Percentiles rank a stretch among this genome's conserved stretches.
phyloP scores from a whole-genome alignment of 345 rosid genomes.

The Gossypium raimondii region DNA sequence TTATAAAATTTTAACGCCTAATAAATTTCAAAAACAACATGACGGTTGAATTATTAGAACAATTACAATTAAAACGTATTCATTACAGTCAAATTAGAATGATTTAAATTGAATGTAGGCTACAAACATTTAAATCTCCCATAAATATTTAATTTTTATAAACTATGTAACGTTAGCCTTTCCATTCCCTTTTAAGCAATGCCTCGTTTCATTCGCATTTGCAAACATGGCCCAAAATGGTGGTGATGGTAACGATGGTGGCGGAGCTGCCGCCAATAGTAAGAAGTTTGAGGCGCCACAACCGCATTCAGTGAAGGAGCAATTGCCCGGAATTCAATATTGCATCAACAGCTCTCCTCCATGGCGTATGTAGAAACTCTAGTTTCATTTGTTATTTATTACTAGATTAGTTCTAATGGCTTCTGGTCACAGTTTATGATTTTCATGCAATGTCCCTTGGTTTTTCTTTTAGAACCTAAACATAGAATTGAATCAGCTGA shows the following conservation, averaged over 20 bases:
- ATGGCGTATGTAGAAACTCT: conserved; percentile 41
- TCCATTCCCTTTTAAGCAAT: not conserved
- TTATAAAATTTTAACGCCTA: too few species aligned
- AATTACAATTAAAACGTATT: too few species aligned
- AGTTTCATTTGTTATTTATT: too few species aligned
- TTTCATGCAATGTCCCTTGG: not conserved
- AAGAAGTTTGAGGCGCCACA: conserved; percentile 12
- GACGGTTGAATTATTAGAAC: too few species aligned
- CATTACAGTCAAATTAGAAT: too few species aligned
- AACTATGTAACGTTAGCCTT: not conserved
- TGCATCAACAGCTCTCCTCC: conserved; percentile 74
- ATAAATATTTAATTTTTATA: not conserved
- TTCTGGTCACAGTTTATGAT: not conserved
- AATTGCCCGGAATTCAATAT: conserved; percentile 57
- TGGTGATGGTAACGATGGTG: too few species aligned
- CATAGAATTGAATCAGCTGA: not conserved
- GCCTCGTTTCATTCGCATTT: not conserved
- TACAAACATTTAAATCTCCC: too few species aligned
- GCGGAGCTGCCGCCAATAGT: too few species aligned
- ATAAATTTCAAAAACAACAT: too few species aligned
- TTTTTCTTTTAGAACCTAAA: not conserved
- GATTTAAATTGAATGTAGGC: too few species aligned
- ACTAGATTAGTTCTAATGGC: not conserved
- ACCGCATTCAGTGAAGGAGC: conserved; percentile 61
- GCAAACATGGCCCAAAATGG: too few species aligned